phyloP scores from a whole-genome alignment of 2,329 filamentous ascomycete species.

The Aspergillus pseudoglaucus region DNA sequence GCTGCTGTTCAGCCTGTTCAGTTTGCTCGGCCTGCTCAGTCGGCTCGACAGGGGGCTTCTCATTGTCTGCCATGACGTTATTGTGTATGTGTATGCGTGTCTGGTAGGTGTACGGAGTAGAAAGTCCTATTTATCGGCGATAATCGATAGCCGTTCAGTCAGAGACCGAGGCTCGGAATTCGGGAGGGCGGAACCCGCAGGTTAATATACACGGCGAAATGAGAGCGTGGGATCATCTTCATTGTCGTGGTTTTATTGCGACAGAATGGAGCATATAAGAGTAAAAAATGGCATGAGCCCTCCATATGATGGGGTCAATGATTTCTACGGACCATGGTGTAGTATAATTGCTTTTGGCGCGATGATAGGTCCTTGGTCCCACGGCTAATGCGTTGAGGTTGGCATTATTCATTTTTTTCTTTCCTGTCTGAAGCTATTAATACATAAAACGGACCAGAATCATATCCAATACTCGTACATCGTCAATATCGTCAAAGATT shows the following conservation, averaged over 20 bases:
- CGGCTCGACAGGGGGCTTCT: conserved; percentile 7
- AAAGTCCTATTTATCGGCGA: not conserved
- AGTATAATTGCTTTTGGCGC: too few species aligned
- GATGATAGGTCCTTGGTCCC: too few species aligned
- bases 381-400: too few species aligned
- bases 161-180: conserved; percentile 24
- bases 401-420: too few species aligned
- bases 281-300: not conserved
- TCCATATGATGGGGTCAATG: too few species aligned
- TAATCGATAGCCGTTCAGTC: not conserved
- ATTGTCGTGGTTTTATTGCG: not conserved
- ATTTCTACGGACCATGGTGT: too few species aligned
- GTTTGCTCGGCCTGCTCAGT: conserved; percentile 3
- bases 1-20: conserved; percentile 1
- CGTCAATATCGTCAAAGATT: too few species aligned
- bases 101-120: conserved; percentile 2
- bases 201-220: not conserved
- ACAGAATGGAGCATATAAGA: not conserved
- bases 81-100: conserved; percentile 1
- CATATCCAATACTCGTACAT: too few species aligned
- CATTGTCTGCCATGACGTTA: conserved; percentile 16
- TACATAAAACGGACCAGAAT: too few species aligned
- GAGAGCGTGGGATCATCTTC: not conserved
- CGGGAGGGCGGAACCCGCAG: not conserved
- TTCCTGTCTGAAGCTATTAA: too few species aligned